A percentile compares a stretch with the other conserved stretches of the same genome.
Evolutionary conservation across 441 rosid species (phyloP).

Genomic region (Corymbia citriodora): DNA sequence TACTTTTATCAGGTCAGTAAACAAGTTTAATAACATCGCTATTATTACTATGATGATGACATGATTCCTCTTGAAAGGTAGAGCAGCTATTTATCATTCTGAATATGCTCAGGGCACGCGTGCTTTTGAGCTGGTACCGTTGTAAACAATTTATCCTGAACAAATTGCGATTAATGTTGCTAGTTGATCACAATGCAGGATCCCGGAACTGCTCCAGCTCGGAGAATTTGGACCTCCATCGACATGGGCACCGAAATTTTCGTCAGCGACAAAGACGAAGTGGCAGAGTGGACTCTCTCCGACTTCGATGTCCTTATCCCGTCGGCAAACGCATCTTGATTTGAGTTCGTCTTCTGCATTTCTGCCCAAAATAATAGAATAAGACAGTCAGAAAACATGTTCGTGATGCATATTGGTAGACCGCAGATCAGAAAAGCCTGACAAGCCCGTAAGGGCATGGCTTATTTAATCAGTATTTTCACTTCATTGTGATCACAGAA

Average conservation of each 20-base stretch:
- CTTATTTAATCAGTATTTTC: not conserved
- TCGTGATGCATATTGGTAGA: not conserved
- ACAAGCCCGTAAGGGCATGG: constrained; percentile 4
- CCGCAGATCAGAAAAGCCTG: not conserved
- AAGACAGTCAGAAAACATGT: not conserved
- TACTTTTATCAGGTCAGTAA: constrained; percentile 59
- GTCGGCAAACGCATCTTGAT: not conserved
- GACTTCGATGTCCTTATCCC: constrained; percentile 49
- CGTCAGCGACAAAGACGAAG: constrained; percentile 26
- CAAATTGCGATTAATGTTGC: not conserved
- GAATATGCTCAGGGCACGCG: not conserved
- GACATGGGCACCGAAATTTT: constrained; percentile 57
- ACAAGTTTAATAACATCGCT: not conserved
- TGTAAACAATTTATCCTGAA: not conserved
- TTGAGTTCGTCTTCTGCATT: not conserved
- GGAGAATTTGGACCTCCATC: constrained; percentile 59
- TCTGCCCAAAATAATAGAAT: not conserved
- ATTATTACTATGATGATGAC: not conserved
- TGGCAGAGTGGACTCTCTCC: constrained; percentile 51
- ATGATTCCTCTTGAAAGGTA: not conserved
- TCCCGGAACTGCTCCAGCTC: constrained; percentile 44
- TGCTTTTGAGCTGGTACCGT: not conserved
- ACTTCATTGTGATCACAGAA: not conserved
- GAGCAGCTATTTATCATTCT: not conserved
- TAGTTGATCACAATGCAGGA: constrained; percentile 23